phyloP scores from a whole-genome alignment of 225 moss, liverwort and hornwort genomes.

The Marchantia paleacea region DNA sequence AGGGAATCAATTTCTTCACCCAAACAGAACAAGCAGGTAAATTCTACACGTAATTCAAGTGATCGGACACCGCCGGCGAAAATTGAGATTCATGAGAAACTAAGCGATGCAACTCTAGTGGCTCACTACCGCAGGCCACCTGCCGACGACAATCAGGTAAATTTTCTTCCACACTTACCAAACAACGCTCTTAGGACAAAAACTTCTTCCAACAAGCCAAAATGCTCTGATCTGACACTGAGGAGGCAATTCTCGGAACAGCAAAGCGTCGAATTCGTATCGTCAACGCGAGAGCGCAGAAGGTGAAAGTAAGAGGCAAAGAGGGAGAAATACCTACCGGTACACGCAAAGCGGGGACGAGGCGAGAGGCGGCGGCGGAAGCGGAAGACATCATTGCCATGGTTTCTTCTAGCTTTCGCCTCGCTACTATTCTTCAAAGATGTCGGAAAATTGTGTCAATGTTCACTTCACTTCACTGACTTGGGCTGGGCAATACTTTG shows the following conservation, averaged over 20 bases:
- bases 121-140: too few species aligned
- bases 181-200: too few species aligned
- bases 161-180: too few species aligned
- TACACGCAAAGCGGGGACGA: not conserved
- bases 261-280: not conserved
- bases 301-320: too few species aligned
- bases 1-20: too few species aligned
- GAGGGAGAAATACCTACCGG: not conserved
- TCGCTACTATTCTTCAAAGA: not conserved
- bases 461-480: not conserved
- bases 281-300: not conserved
- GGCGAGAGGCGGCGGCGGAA: not conserved
- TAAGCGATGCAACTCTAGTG: not conserved
- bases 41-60: not conserved
- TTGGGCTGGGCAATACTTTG: not conserved
- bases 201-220: too few species aligned
- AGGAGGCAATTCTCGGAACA: too few species aligned
- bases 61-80: not conserved
- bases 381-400: slow-evolving; percentile 9
- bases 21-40: not conserved
- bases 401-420: not conserved
- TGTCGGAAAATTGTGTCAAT: not conserved
- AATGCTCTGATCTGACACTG: too few species aligned
- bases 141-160: too few species aligned
- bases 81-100: not conserved